A percentile compares a stretch with the other conserved stretches of the same genome.
Conservation (phyloP, 2,329 filamentous ascomycete species). For the Neonectria coccinea region DNA sequence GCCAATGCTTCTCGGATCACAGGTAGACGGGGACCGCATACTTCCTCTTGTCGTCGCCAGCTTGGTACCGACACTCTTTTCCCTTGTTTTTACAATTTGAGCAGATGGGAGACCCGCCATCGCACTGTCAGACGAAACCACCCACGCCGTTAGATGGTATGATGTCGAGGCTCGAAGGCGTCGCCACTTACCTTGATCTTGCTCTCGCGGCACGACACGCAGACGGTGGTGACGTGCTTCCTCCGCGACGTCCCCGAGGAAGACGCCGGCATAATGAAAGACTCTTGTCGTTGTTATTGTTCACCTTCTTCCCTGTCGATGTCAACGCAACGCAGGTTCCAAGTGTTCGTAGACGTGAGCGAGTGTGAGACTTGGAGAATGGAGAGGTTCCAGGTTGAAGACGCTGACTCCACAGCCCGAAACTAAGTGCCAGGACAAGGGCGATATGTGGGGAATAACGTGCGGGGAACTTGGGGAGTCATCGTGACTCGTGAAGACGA, state of each 20-base stretch:
- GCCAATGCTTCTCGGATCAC: not conserved
- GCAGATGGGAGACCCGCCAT: slow-evolving; percentile 32
- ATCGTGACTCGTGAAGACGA: slow-evolving; percentile 16
- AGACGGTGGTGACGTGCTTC: slow-evolving; percentile 58
- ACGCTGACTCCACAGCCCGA: slow-evolving; percentile 8
- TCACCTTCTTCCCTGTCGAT: too few species aligned
- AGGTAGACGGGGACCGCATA: slow-evolving; percentile 4
- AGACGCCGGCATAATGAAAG: slow-evolving; percentile 30
- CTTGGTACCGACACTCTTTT: slow-evolving; percentile 36
- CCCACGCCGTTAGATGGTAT: not conserved
- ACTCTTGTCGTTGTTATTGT: not conserved
- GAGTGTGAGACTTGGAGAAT: slow-evolving; percentile 12
- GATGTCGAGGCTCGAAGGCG: not conserved
- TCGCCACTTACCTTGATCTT: slow-evolving; percentile 54
- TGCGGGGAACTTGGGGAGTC: slow-evolving; percentile 25
- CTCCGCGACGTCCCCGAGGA: slow-evolving; percentile 34
- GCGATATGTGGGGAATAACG: slow-evolving; percentile 10
- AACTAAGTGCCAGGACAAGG: slow-evolving; percentile 1
- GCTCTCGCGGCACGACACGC: slow-evolving; percentile 58
- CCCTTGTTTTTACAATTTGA: slow-evolving; percentile 37
- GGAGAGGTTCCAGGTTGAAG: slow-evolving; percentile 23
- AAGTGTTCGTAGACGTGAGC: slow-evolving; percentile 1
- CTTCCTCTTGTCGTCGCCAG: slow-evolving; percentile 38
- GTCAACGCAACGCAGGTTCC: not conserved
- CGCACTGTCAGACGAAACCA: slow-evolving; percentile 23